phyloP scores from a whole-genome alignment of 116 monocot genomes.

The Thalassia testudinum region DNA sequence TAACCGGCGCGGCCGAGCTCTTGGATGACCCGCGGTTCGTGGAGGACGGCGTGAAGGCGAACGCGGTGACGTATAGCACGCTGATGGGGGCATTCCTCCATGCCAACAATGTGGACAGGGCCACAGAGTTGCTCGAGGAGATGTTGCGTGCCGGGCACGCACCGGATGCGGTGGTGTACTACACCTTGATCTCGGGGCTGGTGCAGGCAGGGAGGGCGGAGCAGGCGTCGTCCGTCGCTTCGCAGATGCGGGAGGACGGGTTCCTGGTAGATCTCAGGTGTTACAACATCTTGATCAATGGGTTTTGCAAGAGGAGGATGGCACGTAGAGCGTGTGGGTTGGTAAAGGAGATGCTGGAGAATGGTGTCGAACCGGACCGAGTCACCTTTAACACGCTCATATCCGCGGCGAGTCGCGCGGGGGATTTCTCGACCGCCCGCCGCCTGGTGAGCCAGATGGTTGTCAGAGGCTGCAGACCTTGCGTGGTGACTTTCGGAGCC shows the following conservation, averaged over 20 bases:
- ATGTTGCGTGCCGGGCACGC: conserved; percentile 38
- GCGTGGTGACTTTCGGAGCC: conserved; percentile 57
- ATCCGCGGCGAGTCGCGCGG: conserved; percentile 24
- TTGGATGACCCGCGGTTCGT: conserved; percentile 13
- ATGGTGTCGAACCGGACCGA: conserved; percentile 37
- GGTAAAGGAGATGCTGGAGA: conserved; percentile 34
- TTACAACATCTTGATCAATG: conserved; percentile 58
- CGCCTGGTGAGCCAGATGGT: conserved; percentile 43
- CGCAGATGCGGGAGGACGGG: conserved; percentile 37
- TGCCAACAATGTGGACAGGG: conserved; percentile 43
- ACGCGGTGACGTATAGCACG: conserved; percentile 43
- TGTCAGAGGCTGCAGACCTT: conserved; percentile 24
- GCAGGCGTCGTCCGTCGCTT: conserved; percentile 35
- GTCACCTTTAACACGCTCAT: conserved; percentile 74
- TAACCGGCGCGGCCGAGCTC: conserved; percentile 47
- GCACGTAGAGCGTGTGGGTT: conserved; percentile 27
- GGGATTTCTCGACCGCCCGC: conserved; percentile 35
- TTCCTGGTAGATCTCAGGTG: conserved; percentile 35
- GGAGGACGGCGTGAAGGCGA: conserved; percentile 14
- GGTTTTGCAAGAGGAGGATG: conserved; percentile 49
- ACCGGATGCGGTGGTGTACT: conserved; percentile 43
- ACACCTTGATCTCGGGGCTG: conserved; percentile 71
- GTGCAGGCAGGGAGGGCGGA: conserved; percentile 27
- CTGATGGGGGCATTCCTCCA: conserved; percentile 67
- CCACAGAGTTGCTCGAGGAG: conserved; percentile 58